A percentile compares a stretch with the other conserved stretches of the same genome.
phyloP scores from a whole-genome alignment of 2,329 filamentous ascomycete genomes.

The Aureobasidium zeae region DNA sequence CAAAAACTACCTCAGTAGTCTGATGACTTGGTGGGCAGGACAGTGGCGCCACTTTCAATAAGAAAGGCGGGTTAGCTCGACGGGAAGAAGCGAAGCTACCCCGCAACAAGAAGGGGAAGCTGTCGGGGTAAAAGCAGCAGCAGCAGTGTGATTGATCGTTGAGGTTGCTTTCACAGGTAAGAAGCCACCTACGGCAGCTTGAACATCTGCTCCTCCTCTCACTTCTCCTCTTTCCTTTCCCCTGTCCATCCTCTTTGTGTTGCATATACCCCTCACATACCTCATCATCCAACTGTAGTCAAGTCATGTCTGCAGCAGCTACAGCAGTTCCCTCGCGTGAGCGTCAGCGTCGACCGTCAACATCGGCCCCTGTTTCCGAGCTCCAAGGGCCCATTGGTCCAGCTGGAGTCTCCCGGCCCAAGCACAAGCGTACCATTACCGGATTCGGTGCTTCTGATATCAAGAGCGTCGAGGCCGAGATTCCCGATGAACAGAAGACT shows the following conservation, averaged over 20 bases:
- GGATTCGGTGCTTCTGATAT: conserved; percentile 87
- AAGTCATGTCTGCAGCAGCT: conserved; percentile 23
- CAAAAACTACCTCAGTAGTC: no score
- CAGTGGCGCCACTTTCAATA: no score
- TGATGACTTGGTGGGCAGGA: no score
- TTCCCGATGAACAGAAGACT: conserved; percentile 79
- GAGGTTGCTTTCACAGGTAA: no score
- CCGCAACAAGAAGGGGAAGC: conserved; percentile 7
- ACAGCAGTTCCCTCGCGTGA: conserved; percentile 54
- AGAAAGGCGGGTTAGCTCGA: no score
- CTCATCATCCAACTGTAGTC: not conserved
- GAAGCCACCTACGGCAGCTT: conserved; percentile 7
- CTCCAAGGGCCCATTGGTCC: conserved; percentile 72
- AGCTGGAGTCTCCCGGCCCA: conserved; percentile 78
- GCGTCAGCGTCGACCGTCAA: conserved; percentile 76
- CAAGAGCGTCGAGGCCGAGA: conserved; percentile 82
- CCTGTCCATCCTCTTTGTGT: conserved; percentile 10
- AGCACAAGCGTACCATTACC: conserved; percentile 95
- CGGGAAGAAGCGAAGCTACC: no score
- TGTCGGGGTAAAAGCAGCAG: conserved; percentile 5
- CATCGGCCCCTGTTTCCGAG: conserved; percentile 73
- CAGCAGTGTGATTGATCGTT: no score
- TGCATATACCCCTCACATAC: not conserved
- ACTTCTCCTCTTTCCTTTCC: conserved; percentile 1
- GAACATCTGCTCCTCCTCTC: conserved; percentile 8